Evolutionary conservation across 2,329 filamentous ascomycete genomes (phyloP).

Genomic region (Cladosporium sp.): DNA sequence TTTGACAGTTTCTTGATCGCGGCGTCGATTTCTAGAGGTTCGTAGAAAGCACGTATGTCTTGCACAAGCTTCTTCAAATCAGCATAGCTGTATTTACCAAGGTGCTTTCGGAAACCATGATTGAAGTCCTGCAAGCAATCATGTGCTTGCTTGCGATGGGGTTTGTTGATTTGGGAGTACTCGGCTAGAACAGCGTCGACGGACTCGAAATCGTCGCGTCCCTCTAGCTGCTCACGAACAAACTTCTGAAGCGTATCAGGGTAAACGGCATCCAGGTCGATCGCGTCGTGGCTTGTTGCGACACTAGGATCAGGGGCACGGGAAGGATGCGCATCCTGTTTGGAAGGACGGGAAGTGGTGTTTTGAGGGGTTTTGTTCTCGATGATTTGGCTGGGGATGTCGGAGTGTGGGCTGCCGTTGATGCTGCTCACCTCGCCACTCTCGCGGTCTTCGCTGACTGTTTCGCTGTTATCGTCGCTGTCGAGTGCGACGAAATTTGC

Average conservation of each 20-base stretch:
- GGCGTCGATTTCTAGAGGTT: not conserved
- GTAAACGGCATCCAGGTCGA: slow-evolving; percentile 13
- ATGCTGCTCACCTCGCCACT: slow-evolving; percentile 19
- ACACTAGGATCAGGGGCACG: not conserved
- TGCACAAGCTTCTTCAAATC: slow-evolving; percentile 4
- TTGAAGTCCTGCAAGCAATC: slow-evolving; percentile 4
- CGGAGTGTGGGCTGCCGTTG: not conserved
- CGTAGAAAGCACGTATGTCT: slow-evolving; percentile 2
- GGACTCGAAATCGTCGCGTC: slow-evolving; percentile 4
- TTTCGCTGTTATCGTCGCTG: slow-evolving; percentile 20
- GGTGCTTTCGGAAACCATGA: slow-evolving; percentile 3
- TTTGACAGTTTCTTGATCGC: not conserved
- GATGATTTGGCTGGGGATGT: not conserved
- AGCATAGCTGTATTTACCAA: slow-evolving; percentile 5
- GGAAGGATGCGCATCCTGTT: slow-evolving; percentile 8
- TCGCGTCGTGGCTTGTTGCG: not conserved
- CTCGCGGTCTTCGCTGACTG: slow-evolving; percentile 18
- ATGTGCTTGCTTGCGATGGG: not conserved
- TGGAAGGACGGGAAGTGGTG: not conserved
- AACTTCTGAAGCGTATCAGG: slow-evolving; percentile 12
- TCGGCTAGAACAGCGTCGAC: slow-evolving; percentile 12
- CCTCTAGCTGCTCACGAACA: slow-evolving; percentile 4
- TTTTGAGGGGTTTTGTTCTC: not conserved
- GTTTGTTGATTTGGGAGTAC: not conserved
- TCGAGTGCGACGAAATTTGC: slow-evolving; percentile 16